phyloP scores from a whole-genome alignment of 2,329 filamentous ascomycete species.

The Botryotinia globosa region DNA sequence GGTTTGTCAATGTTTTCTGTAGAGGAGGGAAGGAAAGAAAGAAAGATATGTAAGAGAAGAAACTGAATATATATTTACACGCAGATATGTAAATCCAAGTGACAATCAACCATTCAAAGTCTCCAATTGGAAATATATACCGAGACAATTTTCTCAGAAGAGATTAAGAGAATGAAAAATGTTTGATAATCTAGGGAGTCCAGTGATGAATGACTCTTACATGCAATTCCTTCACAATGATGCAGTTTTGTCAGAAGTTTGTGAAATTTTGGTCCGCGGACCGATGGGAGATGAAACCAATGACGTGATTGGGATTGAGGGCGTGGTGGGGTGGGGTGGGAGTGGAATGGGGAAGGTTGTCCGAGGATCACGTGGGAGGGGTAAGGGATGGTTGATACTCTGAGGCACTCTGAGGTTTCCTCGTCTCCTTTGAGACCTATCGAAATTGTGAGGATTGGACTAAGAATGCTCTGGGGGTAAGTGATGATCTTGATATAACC shows the following conservation, averaged over 20 bases:
- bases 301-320: neutral
- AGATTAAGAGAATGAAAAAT: too few relatives aligned
- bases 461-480: too few relatives aligned
- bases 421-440: too few relatives aligned
- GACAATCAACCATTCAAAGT: neutral
- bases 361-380: conserved; percentile 1
- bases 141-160: neutral
- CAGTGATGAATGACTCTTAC: neutral
- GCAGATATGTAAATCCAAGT: neutral
- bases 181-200: neutral
- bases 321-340: conserved; percentile 2
- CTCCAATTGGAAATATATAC: neutral
- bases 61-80: neutral
- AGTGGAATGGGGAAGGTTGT: neutral
- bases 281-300: neutral
- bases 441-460: too few relatives aligned
- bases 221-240: neutral
- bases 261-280: neutral
- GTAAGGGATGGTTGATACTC: neutral
- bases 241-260: neutral
- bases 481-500: neutral
- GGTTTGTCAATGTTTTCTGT: neutral
- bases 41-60: neutral
- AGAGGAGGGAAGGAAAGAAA: neutral
- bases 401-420: too few relatives aligned